Conservation (phyloP, 768 basidiomycete genomes). For the Russula sp. region DNA sequence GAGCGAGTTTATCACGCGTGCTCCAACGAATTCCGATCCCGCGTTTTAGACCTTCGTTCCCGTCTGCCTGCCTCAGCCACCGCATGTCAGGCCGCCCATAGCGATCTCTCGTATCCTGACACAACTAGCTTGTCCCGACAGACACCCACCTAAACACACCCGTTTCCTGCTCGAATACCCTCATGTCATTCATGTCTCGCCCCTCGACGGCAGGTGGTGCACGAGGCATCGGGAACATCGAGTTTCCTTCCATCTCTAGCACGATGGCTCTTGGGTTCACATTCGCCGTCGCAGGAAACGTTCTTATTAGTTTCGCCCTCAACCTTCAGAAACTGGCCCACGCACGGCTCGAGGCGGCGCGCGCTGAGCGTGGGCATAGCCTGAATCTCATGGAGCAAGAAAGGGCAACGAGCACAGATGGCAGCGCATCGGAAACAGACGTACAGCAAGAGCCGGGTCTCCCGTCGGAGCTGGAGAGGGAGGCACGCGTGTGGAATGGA, state of each 20-base stretch:
- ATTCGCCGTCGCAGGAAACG: slow-evolving; percentile 79
- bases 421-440: not conserved
- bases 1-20: not conserved
- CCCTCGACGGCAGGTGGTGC: not conserved
- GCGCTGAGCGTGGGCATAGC: not conserved
- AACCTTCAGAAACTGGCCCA: slow-evolving; percentile 94
- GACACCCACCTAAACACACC: not conserved
- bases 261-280: slow-evolving; percentile 72
- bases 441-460: slow-evolving; percentile 3
- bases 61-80: not conserved
- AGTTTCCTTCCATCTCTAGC: slow-evolving; percentile 54
- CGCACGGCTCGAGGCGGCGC: slow-evolving; percentile 52
- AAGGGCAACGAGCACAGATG: slow-evolving; percentile 10
- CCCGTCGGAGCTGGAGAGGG: slow-evolving; percentile 22
- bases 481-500: slow-evolving; percentile 19
- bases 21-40: not conserved
- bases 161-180: not conserved
- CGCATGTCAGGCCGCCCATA: slow-evolving; percentile 12
- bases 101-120: not conserved
- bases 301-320: slow-evolving; percentile 86
- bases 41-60: not conserved
- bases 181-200: not conserved
- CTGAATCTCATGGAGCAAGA: slow-evolving; percentile 30
- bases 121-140: not conserved
- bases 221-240: slow-evolving; percentile 34